Evolutionary conservation across 148 eudicot genomes (phyloP).

Genomic region (Rhododendron mucronatum): DNA sequence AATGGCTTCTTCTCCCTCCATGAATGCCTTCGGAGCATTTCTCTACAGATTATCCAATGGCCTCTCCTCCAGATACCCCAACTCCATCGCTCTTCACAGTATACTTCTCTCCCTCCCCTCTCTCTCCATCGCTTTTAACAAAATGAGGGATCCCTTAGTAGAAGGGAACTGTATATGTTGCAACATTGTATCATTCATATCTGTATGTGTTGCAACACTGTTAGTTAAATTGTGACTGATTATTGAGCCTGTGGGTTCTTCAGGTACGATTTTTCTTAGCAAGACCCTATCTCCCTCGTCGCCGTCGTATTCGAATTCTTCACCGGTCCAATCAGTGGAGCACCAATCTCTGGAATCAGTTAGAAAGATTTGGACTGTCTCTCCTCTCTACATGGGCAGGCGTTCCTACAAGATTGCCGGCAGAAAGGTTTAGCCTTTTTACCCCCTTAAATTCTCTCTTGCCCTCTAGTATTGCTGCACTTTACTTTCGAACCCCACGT

Average conservation of each 20-base stretch:
- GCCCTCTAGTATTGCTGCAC: not conserved
- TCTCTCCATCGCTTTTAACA: not conserved
- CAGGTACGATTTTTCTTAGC: constrained; percentile 36
- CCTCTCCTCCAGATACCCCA: constrained; percentile 21
- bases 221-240: not conserved
- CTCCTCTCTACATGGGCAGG: constrained; percentile 87
- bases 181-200: not conserved
- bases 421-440: constrained; percentile 51
- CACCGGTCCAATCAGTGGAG: constrained; percentile 24
- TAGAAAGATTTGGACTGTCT: constrained; percentile 64
- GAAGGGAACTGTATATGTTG: too few relatives aligned
- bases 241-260: constrained; percentile 14
- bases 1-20: constrained; percentile 25
- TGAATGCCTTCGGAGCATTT: constrained; percentile 32
- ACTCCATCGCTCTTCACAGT: constrained; percentile 23
- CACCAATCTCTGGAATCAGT: constrained; percentile 14
- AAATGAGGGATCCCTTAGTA: too few relatives aligned
- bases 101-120: constrained; percentile 3
- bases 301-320: constrained; percentile 22
- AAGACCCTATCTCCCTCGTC: constrained; percentile 34
- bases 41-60: constrained; percentile 36
- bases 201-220: not conserved
- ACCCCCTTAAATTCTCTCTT: not conserved
- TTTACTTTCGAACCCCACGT: constrained; percentile 24
- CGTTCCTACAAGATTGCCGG: constrained; percentile 84